These are phyloP conservation scores for Geotrichum bryndzae DNA, from an alignment of 1,139 yeast species.

Conservation along the genomic window DNA sequence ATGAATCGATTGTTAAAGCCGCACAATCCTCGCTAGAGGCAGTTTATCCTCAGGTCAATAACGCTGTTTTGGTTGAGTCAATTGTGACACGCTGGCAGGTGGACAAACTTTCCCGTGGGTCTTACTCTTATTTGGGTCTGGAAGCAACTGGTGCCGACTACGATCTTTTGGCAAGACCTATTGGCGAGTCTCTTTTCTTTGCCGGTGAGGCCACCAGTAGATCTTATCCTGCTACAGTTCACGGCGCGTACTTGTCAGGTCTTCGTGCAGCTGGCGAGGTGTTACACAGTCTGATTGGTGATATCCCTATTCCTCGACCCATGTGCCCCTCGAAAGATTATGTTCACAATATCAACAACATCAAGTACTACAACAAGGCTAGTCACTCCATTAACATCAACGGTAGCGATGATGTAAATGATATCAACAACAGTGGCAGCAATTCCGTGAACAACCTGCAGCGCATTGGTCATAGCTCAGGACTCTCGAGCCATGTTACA, in stretches of 20 bases:
- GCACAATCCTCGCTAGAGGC: slow-evolving; percentile 33
- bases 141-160: slow-evolving; percentile 42
- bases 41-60: slow-evolving; percentile 27
- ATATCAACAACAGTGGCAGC: neutral
- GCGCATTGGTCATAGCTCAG: neutral
- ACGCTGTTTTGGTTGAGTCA: slow-evolving; percentile 34
- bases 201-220: slow-evolving; percentile 45
- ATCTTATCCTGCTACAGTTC: slow-evolving; percentile 41
- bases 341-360: slow-evolving; percentile 3
- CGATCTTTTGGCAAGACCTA: slow-evolving; percentile 39
- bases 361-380: slow-evolving; percentile 3
- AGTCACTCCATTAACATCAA: neutral
- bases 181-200: slow-evolving; percentile 36
- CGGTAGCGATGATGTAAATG: neutral
- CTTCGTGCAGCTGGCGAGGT: slow-evolving; percentile 41
- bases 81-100: slow-evolving; percentile 43
- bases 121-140: slow-evolving; percentile 40
- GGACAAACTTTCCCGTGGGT: slow-evolving; percentile 39
- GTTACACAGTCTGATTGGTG: slow-evolving; percentile 38
- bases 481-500: slow-evolving; percentile 11
- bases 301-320: slow-evolving; percentile 38
- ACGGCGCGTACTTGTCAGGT: slow-evolving; percentile 43
- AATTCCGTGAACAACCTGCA: slow-evolving; percentile 1
- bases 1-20: slow-evolving; percentile 34
- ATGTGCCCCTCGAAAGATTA: slow-evolving; percentile 32